Percentiles rank a stretch among this genome's conserved stretches.
Evolutionary conservation across 2,329 filamentous ascomycete genomes (phyloP).

Genomic region (Ustilaginoidea virens): DNA sequence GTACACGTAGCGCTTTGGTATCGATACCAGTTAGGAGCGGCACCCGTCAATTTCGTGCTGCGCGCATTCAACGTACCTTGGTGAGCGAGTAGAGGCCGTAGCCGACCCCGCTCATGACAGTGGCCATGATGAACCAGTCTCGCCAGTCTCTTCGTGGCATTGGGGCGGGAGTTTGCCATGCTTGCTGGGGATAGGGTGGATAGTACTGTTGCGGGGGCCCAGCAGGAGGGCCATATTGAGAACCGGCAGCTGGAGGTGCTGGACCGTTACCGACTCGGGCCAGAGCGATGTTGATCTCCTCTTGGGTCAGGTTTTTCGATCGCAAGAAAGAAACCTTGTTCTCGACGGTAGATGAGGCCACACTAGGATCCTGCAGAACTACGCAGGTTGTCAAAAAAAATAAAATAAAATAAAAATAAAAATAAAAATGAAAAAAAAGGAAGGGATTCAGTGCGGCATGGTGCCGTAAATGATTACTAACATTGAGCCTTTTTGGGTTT

Average conservation of each 20-base stretch:
- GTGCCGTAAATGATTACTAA: conserved; percentile 13
- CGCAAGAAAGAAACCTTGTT: conserved; percentile 86
- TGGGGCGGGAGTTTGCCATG: conserved; percentile 43
- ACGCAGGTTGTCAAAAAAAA: too few relatives aligned
- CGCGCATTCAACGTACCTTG: conserved; percentile 42
- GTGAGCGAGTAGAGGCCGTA: conserved; percentile 82
- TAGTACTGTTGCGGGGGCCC: conserved; percentile 28
- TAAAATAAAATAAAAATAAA: too few relatives aligned
- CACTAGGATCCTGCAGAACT: conserved; percentile 92
- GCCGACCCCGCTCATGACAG: conserved; percentile 74
- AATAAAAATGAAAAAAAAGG: background rate
- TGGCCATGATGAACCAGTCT: conserved; percentile 99
- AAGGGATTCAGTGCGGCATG: too few relatives aligned
- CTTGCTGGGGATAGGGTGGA: conserved; percentile 33
- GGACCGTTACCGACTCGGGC: conserved; percentile 53
- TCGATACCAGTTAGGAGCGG: background rate
- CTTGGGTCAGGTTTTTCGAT: conserved; percentile 92
- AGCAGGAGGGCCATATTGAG: conserved; percentile 27
- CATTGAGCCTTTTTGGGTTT: conserved; percentile 31
- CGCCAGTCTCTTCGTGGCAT: conserved; percentile 81
- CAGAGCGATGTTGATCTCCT: conserved; percentile 80
- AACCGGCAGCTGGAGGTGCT: conserved; percentile 22
- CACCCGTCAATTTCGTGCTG: background rate
- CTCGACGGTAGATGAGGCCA: conserved; percentile 77
- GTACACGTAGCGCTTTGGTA: conserved; percentile 66